phyloP scores from a whole-genome alignment of 768 basidiomycete genomes.

The Phylloporus arenicola region DNA sequence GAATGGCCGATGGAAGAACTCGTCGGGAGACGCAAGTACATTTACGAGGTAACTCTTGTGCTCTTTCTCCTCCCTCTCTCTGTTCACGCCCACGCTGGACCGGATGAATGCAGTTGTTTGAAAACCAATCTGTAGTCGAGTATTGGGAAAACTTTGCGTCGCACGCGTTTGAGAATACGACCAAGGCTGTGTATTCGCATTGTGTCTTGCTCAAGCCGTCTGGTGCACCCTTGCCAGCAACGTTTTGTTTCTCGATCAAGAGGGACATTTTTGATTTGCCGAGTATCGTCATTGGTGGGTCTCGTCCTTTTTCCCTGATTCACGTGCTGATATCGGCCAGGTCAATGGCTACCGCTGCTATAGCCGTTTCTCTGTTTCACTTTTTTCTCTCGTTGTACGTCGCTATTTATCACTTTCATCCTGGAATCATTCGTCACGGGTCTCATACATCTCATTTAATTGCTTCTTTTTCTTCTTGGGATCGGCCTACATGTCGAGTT shows the following conservation, averaged over 20 bases:
- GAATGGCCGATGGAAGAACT: slow-evolving; percentile 88
- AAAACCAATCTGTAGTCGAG: slow-evolving; percentile 91
- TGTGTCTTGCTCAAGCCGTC: slow-evolving; percentile 84
- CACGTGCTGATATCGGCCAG: slow-evolving; percentile 33
- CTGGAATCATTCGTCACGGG: not conserved
- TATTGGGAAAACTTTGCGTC: slow-evolving; percentile 97
- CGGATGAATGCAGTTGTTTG: slow-evolving; percentile 60
- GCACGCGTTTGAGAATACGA: slow-evolving; percentile 97
- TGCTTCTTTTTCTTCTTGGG: not conserved
- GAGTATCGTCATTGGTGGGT: slow-evolving; percentile 79
- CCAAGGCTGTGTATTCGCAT: slow-evolving; percentile 90
- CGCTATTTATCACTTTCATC: slow-evolving; percentile 6
- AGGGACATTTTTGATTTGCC: slow-evolving; percentile 89
- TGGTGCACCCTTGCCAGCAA: slow-evolving; percentile 80
- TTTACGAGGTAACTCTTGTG: slow-evolving; percentile 30
- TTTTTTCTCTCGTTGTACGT: slow-evolving; percentile 7
- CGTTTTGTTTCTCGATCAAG: slow-evolving; percentile 94
- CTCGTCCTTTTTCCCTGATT: not conserved
- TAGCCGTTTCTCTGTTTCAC: slow-evolving; percentile 28
- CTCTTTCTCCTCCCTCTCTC: slow-evolving; percentile 11
- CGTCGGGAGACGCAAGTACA: slow-evolving; percentile 47
- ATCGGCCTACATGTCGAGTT: not conserved
- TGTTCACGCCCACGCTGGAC: slow-evolving; percentile 9
- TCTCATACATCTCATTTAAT: not conserved
- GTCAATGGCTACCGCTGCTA: slow-evolving; percentile 84